Conservation (phyloP, 1,139 yeast genomes). For the Debaryomyces udenii region DNA sequence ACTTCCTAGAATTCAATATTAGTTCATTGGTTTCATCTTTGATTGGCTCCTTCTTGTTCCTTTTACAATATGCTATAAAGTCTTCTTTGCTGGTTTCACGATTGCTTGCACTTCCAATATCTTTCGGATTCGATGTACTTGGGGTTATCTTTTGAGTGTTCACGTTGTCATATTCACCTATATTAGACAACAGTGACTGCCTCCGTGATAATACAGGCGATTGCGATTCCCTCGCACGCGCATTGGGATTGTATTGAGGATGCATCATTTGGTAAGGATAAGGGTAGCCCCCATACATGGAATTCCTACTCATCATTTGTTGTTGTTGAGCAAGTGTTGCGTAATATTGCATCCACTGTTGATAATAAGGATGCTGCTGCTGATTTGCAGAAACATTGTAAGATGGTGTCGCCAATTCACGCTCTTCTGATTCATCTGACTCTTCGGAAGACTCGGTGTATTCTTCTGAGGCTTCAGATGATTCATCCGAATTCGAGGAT, state of each 20-base stretch:
- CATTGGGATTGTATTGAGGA: not conserved
- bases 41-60: not conserved
- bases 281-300: conserved; percentile 3
- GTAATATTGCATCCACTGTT: conserved; percentile 35
- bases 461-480: conserved; percentile 15
- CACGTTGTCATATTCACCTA: not conserved
- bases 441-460: conserved; percentile 14
- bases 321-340: conserved; percentile 29
- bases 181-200: not conserved
- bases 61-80: conserved; percentile 8
- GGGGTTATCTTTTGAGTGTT: not conserved
- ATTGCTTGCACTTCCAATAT: not conserved
- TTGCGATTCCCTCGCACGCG: not conserved
- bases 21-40: conserved; percentile 24
- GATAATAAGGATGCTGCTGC: conserved; percentile 26
- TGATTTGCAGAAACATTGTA: conserved; percentile 14
- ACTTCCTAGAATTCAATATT: conserved; percentile 34
- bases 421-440: conserved; percentile 22
- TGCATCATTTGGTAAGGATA: not conserved
- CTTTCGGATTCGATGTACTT: not conserved
- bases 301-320: conserved; percentile 13
- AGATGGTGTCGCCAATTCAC: conserved; percentile 6
- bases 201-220: not conserved
- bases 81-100: conserved; percentile 5
- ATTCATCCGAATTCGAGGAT: conserved; percentile 8